A percentile compares a stretch with the other conserved stretches of the same genome.
Conservation (phyloP, 331 rosid genomes). For the Quercus tomentella region DNA sequence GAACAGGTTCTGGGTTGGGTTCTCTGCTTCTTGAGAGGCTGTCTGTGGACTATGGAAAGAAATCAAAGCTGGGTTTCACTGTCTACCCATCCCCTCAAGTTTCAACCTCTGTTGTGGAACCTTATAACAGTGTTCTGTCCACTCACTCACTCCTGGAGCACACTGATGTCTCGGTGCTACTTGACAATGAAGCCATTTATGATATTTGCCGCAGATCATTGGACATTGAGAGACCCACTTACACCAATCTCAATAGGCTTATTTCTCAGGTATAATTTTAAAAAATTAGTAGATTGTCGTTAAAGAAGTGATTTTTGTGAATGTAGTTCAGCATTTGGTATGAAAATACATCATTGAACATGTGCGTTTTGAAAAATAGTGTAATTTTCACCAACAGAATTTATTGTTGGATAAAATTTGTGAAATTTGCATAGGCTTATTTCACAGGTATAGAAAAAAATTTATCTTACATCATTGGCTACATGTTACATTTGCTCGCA, state of each 20-base stretch:
- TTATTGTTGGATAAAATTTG: no score
- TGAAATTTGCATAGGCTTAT: no score
- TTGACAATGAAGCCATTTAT: slow-evolving; percentile 40
- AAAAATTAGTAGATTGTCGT: no score
- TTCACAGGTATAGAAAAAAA: no score
- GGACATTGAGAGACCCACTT: slow-evolving; percentile 44
- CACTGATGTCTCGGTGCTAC: slow-evolving; percentile 44
- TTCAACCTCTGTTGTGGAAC: slow-evolving; percentile 45
- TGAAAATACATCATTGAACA: no score
- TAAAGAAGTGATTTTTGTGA: no score
- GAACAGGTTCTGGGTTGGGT: slow-evolving; percentile 46
- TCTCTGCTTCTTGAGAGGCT: slow-evolving; percentile 45
- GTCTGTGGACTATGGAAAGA: slow-evolving; percentile 42
- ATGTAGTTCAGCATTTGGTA: no score
- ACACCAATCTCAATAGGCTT: slow-evolving; percentile 46
- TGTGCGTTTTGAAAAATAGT: no score
- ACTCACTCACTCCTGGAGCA: slow-evolving; percentile 45
- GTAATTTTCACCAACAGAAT: no score
- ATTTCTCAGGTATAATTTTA: slow-evolving; percentile 33
- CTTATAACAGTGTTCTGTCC: slow-evolving; percentile 42
- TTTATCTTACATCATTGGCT: no score
- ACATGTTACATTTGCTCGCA: no score
- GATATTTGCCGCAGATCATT: slow-evolving; percentile 41
- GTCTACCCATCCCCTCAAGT: slow-evolving; percentile 47
- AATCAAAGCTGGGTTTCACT: slow-evolving; percentile 42